Base-by-base conservation (phyloP, 2,329 filamentous ascomycete genomes). In the Chaetomium olivaceum region DNA sequence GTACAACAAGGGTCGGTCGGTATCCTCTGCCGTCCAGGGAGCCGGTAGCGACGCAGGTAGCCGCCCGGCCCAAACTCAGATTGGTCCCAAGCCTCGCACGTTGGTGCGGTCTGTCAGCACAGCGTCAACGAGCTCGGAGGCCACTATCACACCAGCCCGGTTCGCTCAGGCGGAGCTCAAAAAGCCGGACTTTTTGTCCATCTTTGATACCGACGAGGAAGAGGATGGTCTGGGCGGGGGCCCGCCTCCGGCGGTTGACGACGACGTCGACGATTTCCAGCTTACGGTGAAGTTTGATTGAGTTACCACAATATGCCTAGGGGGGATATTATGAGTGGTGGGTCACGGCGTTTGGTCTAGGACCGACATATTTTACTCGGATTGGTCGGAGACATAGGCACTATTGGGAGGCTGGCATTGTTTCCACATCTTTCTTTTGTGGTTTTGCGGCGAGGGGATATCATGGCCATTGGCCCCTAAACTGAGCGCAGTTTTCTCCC, bases 1-100 rank as follows among this genome's bases (percentile, higher is more conserved):
- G 19, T 97, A 96, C 75, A 91, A 86, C 63, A 92, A 90, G 76
- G 93, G 93, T 39, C 86, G 91, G 39, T 80, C 80, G 4, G 80
- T 83, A 4, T 83, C 81, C 1, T 81, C 81, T 0, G 76, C 83
- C 51, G 73, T 85, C 33, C 78, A 79, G 16, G 73, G 70, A 27
- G 27, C 25, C 33, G 52, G 75, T 70, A 50, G 63, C 68, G 36
- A 72, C 67, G 27, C 71, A 68, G 57, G 62, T 67, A 56, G 65
- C 69, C 43, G 56, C 16, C 65, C 54, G 2, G 39, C 63, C 14
- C 66, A 67, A 66, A 62, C 63, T 12, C 63, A 66, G 66, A 62
- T 63, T 8, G 58, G 69, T 7, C 54, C 67, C 36, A 63, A 63
- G 58, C 65, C 68, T 55, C 71, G 69, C n/a, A 63, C 66, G 36